Evolutionary conservation across 805 yeast species (phyloP).

Genomic region (Kuraishia ogatae): DNA sequence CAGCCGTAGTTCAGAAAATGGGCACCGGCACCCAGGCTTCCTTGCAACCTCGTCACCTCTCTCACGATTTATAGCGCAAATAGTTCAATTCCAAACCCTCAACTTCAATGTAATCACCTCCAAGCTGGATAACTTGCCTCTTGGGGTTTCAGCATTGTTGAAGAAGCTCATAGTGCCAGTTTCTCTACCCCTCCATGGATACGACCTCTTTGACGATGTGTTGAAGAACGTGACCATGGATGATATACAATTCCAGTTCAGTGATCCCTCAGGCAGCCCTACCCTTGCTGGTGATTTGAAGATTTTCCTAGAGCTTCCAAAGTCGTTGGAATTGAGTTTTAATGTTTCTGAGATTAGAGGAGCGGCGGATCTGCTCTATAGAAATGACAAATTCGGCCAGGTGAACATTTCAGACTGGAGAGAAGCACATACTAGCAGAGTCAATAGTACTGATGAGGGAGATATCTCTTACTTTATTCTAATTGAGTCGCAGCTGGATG

Average conservation of each 20-base stretch:
- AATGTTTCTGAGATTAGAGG: constrained; percentile 31
- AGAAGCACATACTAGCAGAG: constrained; percentile 26
- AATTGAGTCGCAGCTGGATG: constrained; percentile 29
- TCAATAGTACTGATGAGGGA: constrained; percentile 11
- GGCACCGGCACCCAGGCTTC: too few species aligned
- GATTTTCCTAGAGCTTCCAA: constrained; percentile 22
- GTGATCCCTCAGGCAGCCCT: constrained; percentile 23
- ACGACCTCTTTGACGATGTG: constrained; percentile 8
- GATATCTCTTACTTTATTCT: constrained; percentile 18
- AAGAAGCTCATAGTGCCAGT: constrained; percentile 10
- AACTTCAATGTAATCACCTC: constrained; percentile 8
- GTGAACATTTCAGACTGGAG: constrained; percentile 37
- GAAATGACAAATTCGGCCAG: constrained; percentile 32
- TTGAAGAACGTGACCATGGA: constrained; percentile 29
- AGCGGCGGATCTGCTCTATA: constrained; percentile 27
- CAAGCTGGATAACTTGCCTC: constrained; percentile 4
- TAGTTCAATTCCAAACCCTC: constrained; percentile 6
- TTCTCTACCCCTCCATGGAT: constrained; percentile 9
- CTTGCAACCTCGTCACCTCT: constrained; percentile 8
- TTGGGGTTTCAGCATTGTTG: constrained; percentile 8
- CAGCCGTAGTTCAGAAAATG: not conserved
- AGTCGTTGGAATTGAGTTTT: constrained; percentile 12
- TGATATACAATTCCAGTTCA: constrained; percentile 25
- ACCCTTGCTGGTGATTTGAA: constrained; percentile 29
- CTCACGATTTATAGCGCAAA: constrained; percentile 7